phyloP scores from a whole-genome alignment of 345 rosid genomes.

The Arabidopsis suecica region DNA sequence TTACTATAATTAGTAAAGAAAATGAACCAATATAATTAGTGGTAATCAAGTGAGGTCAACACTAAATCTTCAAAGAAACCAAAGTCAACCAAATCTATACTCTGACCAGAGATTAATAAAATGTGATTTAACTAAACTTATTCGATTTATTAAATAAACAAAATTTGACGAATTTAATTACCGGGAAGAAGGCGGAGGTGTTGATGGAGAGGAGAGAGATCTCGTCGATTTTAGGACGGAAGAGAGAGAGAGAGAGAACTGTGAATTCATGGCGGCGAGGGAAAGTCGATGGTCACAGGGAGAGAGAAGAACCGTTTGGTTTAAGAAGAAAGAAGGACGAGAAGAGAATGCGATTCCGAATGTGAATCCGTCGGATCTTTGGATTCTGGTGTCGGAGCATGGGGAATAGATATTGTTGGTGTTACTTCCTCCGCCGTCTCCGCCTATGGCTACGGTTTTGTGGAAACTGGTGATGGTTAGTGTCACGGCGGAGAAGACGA shows the following conservation, averaged over 20 bases:
- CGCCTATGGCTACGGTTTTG: neutral
- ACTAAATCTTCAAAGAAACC: too few relatives aligned
- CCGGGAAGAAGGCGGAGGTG: slow-evolving; percentile 66
- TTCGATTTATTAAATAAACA: neutral
- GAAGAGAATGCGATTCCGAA: slow-evolving; percentile 81
- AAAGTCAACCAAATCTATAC: neutral
- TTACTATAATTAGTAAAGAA: too few relatives aligned
- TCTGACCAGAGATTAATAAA: neutral
- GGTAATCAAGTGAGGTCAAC: too few relatives aligned
- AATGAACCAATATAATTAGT: too few relatives aligned
- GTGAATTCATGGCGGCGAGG: slow-evolving; percentile 61
- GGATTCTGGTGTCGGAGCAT: slow-evolving; percentile 75
- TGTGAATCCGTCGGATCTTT: slow-evolving; percentile 76
- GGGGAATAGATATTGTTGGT: slow-evolving; percentile 62
- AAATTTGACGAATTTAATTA: slow-evolving; percentile 22
- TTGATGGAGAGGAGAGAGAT: slow-evolving; percentile 95
- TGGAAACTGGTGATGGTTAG: too few relatives aligned
- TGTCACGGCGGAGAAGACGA: slow-evolving; percentile 5
- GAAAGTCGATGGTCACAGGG: slow-evolving; percentile 81
- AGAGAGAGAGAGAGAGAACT: slow-evolving; percentile 73
- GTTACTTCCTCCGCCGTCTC: slow-evolving; percentile 33
- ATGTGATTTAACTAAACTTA: slow-evolving; percentile 3
- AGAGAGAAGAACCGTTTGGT: slow-evolving; percentile 59
- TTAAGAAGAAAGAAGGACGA: slow-evolving; percentile 54
- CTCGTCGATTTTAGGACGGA: slow-evolving; percentile 89